Evolutionary conservation across 2,329 filamentous ascomycete genomes (phyloP).

Genomic region (Fusarium nurragi): DNA sequence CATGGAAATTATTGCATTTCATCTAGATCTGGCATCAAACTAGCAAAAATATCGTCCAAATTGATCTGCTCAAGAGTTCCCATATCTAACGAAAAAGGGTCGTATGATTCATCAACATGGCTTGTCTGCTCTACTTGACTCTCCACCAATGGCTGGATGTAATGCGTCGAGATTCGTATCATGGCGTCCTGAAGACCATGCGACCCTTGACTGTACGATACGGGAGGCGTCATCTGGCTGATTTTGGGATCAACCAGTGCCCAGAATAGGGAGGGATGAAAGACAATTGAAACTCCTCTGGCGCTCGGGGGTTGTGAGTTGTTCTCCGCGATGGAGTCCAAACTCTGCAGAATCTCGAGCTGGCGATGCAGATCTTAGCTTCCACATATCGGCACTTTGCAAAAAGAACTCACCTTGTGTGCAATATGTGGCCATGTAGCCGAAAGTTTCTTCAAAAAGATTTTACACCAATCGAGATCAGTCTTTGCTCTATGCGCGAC

Average conservation of each 20-base stretch:
- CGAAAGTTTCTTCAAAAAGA: not conserved
- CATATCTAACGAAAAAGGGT: slow-evolving; percentile 1
- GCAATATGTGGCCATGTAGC: slow-evolving; percentile 22
- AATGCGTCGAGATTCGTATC: slow-evolving; percentile 10
- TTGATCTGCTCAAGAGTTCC: slow-evolving; percentile 9
- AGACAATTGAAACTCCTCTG: not conserved
- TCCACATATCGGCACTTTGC: fast-evolving
- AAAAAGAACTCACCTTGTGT: slow-evolving; percentile 6
- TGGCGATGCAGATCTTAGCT: not conserved
- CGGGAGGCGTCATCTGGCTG: not conserved
- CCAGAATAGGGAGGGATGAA: slow-evolving; percentile 14
- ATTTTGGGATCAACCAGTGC: slow-evolving; percentile 12
- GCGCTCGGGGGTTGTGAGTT: not conserved
- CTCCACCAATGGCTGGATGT: slow-evolving; percentile 2
- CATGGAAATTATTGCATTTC: no score
- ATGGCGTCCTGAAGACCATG: not conserved
- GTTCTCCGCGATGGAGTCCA: not conserved
- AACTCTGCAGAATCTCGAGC: slow-evolving; percentile 3
- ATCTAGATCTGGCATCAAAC: not conserved
- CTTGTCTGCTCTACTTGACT: not conserved
- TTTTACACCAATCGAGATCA: slow-evolving; percentile 5
- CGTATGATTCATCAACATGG: not conserved
- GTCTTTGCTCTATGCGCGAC: slow-evolving; percentile 3
- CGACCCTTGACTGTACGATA: fast-evolving
- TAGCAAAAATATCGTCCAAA: slow-evolving; percentile 4